Evolutionary conservation across 192 early-diverging fungal species (phyloP), one percentile per base, ranked within the genome.

Genomic region (Gamsiella multidivaricata): DNA sequence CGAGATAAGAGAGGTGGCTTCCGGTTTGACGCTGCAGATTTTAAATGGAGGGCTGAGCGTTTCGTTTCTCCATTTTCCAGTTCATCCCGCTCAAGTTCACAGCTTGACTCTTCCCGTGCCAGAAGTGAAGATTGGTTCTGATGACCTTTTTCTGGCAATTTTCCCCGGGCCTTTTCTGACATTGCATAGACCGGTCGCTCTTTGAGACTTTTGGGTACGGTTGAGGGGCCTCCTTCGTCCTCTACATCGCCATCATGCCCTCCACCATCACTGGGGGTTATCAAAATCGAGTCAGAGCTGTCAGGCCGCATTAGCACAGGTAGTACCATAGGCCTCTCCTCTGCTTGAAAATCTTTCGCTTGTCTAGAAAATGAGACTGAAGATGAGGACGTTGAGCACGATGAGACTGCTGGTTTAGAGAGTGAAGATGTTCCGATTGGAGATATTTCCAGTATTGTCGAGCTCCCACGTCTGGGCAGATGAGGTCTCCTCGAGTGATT

Each of bases 141-240:
- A 26, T 57, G 39, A 15, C 69, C n/a, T 28, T 45, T 54, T 37
- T 88, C 90, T 3, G 92, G 89, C 34, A 84, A 63, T 65, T 94
- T 94, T 17, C 93, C 94, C 17, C 86, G 87, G 2, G 89, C 88
- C 79, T 93, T 94, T 29, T 92, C 92, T 9, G 94, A 94, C n/a
- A 92, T 45, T n/a, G 73, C 69, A 11, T 69, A 42, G 57, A 73
- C 10, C 34, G 58, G 8, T 56, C 69, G 20, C 41, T 70, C 56
- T 23, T 50, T 63, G 22, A 45, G 22, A 23, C 17, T 31, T 20
- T 49, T 69, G n/a, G n/a, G 22, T 31, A 55, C 43, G 14, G 61
- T 61, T 0, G 64, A 46, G 9, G 57, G 56, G 6, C 47, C 80
- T 2, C 41, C 65, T 58, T 66, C 53, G 41, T 72, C 82, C 23